Evolutionary conservation across 106 monocot genomes (phyloP).

Genomic region (Dendrobium officinale): DNA sequence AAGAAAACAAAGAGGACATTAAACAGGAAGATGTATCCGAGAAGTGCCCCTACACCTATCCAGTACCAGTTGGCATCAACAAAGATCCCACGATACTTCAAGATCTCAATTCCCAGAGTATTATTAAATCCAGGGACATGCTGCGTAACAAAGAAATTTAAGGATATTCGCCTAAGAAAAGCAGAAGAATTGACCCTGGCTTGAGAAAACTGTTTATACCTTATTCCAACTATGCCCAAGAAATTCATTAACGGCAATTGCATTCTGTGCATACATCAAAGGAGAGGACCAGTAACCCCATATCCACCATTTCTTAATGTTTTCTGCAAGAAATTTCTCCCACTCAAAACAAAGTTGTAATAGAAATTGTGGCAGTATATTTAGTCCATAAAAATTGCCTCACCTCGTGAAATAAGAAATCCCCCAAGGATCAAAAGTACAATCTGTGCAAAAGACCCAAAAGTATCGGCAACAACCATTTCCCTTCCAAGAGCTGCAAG

Average conservation of each 20-base stretch:
- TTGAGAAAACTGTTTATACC: background rate
- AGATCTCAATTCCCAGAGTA: conserved; percentile 38
- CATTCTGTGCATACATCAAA: conserved; percentile 12
- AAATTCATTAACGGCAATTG: conserved; percentile 7
- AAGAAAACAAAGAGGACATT: conserved; percentile 43
- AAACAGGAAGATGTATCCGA: conserved; percentile 55
- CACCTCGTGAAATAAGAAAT: conserved; percentile 59
- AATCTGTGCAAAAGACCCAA: conserved; percentile 58
- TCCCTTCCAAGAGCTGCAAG: conserved; percentile 42
- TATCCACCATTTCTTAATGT: conserved; percentile 12
- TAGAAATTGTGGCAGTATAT: background rate
- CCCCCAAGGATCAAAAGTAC: conserved; percentile 57
- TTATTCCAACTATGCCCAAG: conserved; percentile 11
- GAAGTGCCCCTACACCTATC: conserved; percentile 53
- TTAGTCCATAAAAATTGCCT: background rate
- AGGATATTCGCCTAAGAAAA: background rate
- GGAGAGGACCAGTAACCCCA: conserved; percentile 12
- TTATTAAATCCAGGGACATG: conserved; percentile 6
- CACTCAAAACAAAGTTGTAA: background rate
- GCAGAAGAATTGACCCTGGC: background rate
- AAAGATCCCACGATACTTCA: conserved; percentile 49
- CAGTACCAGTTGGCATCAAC: conserved; percentile 66
- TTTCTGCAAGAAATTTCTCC: background rate
- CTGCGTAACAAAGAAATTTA: background rate
- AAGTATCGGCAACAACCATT: conserved; percentile 64